These are phyloP conservation scores for Penicillium glabrum DNA, from an alignment of 2,329 filamentous ascomycete species.

Conservation along the genomic window DNA sequence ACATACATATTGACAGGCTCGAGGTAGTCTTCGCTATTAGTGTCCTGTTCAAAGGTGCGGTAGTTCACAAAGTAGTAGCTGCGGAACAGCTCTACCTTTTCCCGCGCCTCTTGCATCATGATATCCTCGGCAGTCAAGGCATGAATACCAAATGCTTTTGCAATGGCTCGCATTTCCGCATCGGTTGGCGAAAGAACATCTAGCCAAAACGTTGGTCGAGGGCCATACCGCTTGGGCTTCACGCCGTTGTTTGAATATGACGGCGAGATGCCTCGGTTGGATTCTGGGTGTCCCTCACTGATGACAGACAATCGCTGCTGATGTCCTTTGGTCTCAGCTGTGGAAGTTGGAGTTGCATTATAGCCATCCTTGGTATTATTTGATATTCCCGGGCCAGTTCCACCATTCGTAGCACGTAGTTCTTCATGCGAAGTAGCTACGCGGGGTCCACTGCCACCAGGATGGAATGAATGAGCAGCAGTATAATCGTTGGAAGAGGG, in stretches of 20 bases:
- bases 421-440: constrained; percentile 8
- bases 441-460: constrained; percentile 10
- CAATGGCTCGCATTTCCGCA: constrained; percentile 89
- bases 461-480: constrained; percentile 1
- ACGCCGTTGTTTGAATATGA: constrained; percentile 18
- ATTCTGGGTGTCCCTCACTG: constrained; percentile 34
- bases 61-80: constrained; percentile 99
- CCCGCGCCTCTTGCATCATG: constrained; percentile 92
- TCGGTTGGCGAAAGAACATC: constrained; percentile 90
- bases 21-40: constrained; percentile 82
- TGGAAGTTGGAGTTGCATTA: background rate
- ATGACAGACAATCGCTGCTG: constrained; percentile 36
- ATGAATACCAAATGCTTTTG: constrained; percentile 93
- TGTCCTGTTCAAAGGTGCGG: constrained; percentile 94
- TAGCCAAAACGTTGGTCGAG: constrained; percentile 94
- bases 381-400: background rate
- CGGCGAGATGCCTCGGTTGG: constrained; percentile 25
- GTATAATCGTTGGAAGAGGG: constrained; percentile 23
- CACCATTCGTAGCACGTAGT: background rate
- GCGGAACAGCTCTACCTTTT: constrained; percentile 96
- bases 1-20: constrained; percentile 98
- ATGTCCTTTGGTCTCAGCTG: constrained; percentile 21
- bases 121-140: constrained; percentile 95
- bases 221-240: constrained; percentile 62
- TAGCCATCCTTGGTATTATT: constrained; percentile 12